These are phyloP conservation scores for Hemileia vastatrix DNA, from an alignment of 1,284 basidiomycete genomes.

Conservation along the genomic window DNA sequence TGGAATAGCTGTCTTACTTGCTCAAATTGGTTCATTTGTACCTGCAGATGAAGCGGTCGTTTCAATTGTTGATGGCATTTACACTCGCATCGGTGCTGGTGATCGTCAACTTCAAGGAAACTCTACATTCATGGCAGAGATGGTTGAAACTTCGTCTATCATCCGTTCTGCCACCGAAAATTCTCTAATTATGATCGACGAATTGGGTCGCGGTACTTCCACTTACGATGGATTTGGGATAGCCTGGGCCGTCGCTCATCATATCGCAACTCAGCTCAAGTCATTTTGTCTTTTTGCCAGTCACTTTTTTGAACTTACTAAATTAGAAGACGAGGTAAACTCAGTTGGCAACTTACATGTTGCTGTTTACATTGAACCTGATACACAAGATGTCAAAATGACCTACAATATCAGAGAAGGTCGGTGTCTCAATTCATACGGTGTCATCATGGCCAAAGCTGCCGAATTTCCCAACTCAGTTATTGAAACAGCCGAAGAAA, in stretches of 20 bases:
- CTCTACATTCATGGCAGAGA: background rate
- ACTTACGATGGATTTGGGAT: conserved; percentile 44
- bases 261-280: too few relatives aligned
- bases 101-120: background rate
- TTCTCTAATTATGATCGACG: conserved; percentile 44
- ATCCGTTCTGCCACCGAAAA: conserved; percentile 34
- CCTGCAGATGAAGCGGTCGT: background rate
- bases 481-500: too few relatives aligned
- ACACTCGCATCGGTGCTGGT: background rate
- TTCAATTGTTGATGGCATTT: background rate
- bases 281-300: too few relatives aligned
- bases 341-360: too few relatives aligned
- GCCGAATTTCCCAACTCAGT: too few relatives aligned
- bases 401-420: too few relatives aligned
- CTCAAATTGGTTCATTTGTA: background rate
- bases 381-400: too few relatives aligned
- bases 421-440: too few relatives aligned
- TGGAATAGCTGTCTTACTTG: background rate
- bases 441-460: too few relatives aligned
- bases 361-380: too few relatives aligned
- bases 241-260: conserved; percentile 44
- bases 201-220: conserved; percentile 42
- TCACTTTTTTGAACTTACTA: too few relatives aligned
- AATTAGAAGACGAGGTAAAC: too few relatives aligned
- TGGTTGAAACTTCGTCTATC: background rate